A percentile compares a stretch with the other conserved stretches of the same genome.
Conservation (phyloP, 192 early-diverging fungal species). For the Chytriomyces hyalinus region DNA sequence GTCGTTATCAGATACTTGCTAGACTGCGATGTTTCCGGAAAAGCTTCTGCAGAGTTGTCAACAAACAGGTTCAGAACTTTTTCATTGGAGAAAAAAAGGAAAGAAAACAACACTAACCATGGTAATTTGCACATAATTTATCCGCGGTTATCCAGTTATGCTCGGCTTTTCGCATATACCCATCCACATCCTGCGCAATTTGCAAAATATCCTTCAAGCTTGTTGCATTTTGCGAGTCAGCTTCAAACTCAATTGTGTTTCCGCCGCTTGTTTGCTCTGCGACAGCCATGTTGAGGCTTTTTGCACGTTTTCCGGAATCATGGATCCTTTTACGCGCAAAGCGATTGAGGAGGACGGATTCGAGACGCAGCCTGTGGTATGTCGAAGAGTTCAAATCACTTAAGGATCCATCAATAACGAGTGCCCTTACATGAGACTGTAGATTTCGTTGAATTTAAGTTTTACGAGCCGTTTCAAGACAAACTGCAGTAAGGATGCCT, state of each 20-base stretch:
- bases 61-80: neutral
- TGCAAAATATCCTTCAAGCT: slow-evolving; percentile 15
- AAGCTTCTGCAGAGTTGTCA: neutral
- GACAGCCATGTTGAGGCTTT: neutral
- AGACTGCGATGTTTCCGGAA: neutral
- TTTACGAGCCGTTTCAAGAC: slow-evolving; percentile 12
- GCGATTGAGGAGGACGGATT: slow-evolving; percentile 13
- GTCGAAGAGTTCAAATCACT: neutral
- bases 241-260: neutral
- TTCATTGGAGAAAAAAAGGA: neutral
- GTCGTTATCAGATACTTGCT: neutral
- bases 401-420: neutral
- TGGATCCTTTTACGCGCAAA: slow-evolving; percentile 17
- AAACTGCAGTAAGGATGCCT: slow-evolving; percentile 25
- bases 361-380: slow-evolving; percentile 15
- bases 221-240: neutral
- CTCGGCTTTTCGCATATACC: slow-evolving; percentile 15
- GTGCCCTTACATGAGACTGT: slow-evolving; percentile 6
- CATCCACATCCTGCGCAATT: slow-evolving; percentile 4
- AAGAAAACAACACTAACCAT: slow-evolving; percentile 7
- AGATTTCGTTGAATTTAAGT: neutral
- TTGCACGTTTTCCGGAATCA: slow-evolving; percentile 14
- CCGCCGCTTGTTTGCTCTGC: neutral
- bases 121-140: slow-evolving; percentile 21
- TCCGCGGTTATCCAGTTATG: slow-evolving; percentile 21